These are phyloP conservation scores for Ceratocystis albifundus DNA, from an alignment of 2,329 filamentous ascomycete genomes.

Conservation along the genomic window DNA sequence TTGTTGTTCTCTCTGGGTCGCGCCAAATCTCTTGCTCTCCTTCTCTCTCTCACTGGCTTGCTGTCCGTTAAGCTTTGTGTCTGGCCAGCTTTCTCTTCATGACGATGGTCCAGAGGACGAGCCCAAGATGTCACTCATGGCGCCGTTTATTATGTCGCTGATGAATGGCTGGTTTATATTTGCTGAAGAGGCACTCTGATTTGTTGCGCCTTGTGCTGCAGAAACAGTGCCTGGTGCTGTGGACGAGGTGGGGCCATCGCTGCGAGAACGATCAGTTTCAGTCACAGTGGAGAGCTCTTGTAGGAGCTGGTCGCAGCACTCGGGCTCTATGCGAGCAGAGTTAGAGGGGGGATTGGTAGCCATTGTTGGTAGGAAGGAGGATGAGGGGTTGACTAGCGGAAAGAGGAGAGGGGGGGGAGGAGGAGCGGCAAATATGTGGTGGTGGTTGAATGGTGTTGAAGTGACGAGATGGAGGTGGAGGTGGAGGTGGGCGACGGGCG, in stretches of 20 bases:
- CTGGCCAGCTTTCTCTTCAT: neutral
- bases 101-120: constrained; percentile 4
- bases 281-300: constrained; percentile 20
- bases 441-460: neutral
- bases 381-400: neutral
- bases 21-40: neutral
- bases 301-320: constrained; percentile 21
- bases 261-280: constrained; percentile 15
- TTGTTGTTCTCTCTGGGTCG: neutral
- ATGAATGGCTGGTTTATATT: constrained; percentile 22
- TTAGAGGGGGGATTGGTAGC: constrained; percentile 9
- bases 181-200: constrained; percentile 2
- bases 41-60: neutral
- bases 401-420: too few species aligned
- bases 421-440: too few species aligned
- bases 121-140: constrained; percentile 19
- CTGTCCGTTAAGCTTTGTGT: neutral
- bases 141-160: constrained; percentile 19
- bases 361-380: constrained; percentile 6
- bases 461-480: neutral
- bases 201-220: constrained; percentile 1
- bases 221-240: constrained; percentile 12
- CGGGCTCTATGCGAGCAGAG: constrained; percentile 18
- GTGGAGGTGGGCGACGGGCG: neutral
- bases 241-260: constrained; percentile 5